Conservation (phyloP, 208 protist genomes). For the Naegleria gruberi region DNA sequence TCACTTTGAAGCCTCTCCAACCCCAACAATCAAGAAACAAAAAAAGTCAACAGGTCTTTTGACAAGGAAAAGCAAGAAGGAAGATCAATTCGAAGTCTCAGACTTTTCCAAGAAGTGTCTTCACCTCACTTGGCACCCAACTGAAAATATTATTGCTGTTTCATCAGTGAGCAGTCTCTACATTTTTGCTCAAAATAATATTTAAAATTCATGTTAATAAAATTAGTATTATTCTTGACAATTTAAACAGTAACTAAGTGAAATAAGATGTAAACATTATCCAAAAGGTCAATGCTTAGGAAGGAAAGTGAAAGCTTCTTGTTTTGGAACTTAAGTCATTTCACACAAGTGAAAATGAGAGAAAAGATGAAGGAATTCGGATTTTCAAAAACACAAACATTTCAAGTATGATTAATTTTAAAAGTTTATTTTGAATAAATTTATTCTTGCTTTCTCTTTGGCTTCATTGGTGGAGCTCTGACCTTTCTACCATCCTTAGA, state of each 20-base stretch:
- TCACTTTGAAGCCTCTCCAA: conserved; percentile 49
- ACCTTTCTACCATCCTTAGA: background rate
- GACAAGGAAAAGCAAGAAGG: conserved; percentile 36
- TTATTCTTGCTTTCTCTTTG: background rate
- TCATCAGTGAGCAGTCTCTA: conserved; percentile 59
- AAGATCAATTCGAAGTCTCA: conserved; percentile 44
- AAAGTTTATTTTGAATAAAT: no score
- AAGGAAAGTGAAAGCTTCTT: no score
- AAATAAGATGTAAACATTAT: no score
- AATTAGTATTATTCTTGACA: no score
- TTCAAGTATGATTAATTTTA: no score
- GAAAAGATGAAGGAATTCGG: no score
- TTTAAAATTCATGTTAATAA: no score
- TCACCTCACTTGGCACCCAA: conserved; percentile 58
- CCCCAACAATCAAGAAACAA: conserved; percentile 39
- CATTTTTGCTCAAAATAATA: conserved; percentile 36
- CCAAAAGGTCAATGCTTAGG: no score
- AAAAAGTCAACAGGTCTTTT: conserved; percentile 20
- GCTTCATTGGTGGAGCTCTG: background rate
- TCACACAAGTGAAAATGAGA: no score
- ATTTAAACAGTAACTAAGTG: no score
- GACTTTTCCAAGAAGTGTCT: conserved; percentile 61
- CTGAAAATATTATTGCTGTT: conserved; percentile 58
- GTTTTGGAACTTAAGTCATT: no score
- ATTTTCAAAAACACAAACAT: no score